phyloP scores from a whole-genome alignment of 345 rosid genomes.

The Rhodamnia rubescens region DNA sequence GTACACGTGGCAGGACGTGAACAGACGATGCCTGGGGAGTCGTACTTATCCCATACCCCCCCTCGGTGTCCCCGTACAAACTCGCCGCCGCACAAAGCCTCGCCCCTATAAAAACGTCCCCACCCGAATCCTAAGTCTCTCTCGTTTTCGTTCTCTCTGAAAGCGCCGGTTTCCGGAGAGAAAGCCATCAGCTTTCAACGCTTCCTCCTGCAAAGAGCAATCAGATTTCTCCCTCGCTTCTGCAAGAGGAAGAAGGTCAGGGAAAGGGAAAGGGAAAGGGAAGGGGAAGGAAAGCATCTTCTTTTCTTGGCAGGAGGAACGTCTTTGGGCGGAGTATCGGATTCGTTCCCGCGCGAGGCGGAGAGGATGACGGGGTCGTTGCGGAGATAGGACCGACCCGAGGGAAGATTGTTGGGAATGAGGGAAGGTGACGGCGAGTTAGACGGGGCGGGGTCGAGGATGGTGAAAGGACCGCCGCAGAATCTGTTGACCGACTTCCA shows the following conservation, averaged over 20 bases:
- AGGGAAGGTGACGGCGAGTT: neutral
- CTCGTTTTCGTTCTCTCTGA: no score
- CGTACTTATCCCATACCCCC: no score
- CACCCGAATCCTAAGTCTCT: no score
- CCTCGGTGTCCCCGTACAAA: no score
- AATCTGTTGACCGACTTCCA: slow-evolving; percentile 48
- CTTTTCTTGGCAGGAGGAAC: neutral
- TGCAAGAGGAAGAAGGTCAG: neutral
- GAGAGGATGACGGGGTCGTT: neutral
- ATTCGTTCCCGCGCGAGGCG: neutral
- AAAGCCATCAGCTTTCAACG: neutral
- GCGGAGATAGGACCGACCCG: neutral
- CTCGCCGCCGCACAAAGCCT: no score
- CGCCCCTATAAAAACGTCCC: no score
- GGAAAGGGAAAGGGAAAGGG: neutral
- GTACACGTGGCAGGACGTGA: no score
- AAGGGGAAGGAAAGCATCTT: neutral
- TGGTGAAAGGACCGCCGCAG: slow-evolving; percentile 20
- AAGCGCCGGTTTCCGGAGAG: no score
- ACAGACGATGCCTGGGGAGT: no score
- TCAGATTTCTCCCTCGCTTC: neutral
- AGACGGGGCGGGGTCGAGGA: slow-evolving; percentile 31
- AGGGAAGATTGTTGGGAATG: neutral
- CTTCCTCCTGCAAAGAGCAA: neutral
- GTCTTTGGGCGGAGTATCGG: neutral